These are phyloP conservation scores for Globisporangium emineosum DNA, from an alignment of 352 stramenopile genomes.

Conservation along the genomic window DNA sequence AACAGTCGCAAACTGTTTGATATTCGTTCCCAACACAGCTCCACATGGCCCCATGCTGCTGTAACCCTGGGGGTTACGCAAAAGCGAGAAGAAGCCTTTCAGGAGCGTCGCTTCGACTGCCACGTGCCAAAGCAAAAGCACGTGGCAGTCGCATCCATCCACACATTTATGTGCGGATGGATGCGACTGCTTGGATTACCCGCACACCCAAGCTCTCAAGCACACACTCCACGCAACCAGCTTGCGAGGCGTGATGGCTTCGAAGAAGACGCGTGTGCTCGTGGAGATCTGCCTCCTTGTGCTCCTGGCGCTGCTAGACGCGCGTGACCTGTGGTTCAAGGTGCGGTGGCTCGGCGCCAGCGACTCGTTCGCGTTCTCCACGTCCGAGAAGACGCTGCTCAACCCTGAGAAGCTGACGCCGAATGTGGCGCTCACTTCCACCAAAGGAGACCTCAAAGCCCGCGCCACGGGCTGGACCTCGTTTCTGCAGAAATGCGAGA, in stretches of 20 bases:
- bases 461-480: constrained; percentile 33
- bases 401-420: background rate
- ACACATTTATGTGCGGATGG: background rate
- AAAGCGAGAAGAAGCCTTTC: background rate
- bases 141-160: too few relatives aligned
- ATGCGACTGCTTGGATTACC: background rate
- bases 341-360: background rate
- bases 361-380: constrained; percentile 4
- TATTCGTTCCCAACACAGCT: background rate
- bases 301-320: constrained; percentile 2
- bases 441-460: background rate
- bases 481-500: constrained; percentile 39
- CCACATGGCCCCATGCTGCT: background rate
- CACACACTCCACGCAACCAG: background rate
- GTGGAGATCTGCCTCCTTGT: background rate
- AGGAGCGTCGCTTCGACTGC: background rate
- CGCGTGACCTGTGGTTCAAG: constrained; percentile 6
- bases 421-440: background rate
- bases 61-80: background rate
- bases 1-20: background rate
- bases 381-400: background rate
- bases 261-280: constrained; percentile 2
- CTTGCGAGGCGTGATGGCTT: background rate
- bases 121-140: too few relatives aligned
- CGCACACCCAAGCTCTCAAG: background rate